Conservation (phyloP, 306 rosid species). For the Prunus mongolica region DNA sequence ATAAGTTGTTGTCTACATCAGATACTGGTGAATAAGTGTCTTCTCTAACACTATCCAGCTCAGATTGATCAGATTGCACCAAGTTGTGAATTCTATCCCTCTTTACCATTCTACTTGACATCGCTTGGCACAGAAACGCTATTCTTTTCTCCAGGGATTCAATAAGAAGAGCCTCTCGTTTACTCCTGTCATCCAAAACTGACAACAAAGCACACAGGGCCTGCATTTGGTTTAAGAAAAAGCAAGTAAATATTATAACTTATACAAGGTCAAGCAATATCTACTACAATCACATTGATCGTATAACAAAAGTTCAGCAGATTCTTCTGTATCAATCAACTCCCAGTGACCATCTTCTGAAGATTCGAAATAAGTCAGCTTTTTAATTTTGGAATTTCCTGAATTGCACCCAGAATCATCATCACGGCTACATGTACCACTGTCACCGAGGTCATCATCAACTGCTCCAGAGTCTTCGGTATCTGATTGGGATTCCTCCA, state of each 20-base stretch:
- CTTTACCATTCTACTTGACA: conserved; percentile 46
- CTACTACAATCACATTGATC: not conserved
- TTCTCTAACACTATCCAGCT: conserved; percentile 57
- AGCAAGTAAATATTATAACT: not conserved
- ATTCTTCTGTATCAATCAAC: conserved; percentile 77
- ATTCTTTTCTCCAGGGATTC: conserved; percentile 76
- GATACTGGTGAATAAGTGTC: conserved; percentile 78
- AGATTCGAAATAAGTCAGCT: conserved; percentile 73
- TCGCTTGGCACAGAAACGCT: conserved; percentile 48
- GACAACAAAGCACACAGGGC: conserved; percentile 69
- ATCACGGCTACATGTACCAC: conserved; percentile 46
- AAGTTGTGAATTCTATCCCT: conserved; percentile 28
- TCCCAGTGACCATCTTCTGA: conserved; percentile 99
- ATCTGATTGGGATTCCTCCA: conserved; percentile 68
- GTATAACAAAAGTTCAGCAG: conserved; percentile 14
- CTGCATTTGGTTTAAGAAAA: conserved; percentile 46
- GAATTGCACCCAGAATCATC: conserved; percentile 62
- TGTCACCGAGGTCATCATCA: conserved; percentile 53
- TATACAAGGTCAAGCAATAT: not conserved
- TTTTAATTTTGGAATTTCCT: conserved; percentile 34
- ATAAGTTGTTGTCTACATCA: conserved; percentile 72
- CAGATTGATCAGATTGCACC: conserved; percentile 54
- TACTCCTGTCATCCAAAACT: conserved; percentile 87
- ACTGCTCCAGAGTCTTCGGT: conserved; percentile 78
- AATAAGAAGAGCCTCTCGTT: conserved; percentile 83